phyloP scores from a whole-genome alignment of 805 yeast genomes.

The Starmerella khaoyaiensis region DNA sequence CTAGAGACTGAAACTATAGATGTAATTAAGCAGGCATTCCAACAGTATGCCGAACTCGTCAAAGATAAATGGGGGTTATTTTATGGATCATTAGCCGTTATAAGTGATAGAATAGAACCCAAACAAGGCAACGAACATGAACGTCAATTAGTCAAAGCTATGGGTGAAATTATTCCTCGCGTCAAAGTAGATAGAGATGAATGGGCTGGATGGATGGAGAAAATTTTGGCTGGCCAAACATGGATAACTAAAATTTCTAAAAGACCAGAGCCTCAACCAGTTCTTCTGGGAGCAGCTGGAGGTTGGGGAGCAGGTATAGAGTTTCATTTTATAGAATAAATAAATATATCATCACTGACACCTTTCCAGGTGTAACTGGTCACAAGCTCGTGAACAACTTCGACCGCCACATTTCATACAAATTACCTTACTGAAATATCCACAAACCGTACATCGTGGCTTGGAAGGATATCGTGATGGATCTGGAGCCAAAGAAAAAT shows the following conservation, averaged over 20 bases:
- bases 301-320: constrained; percentile 21
- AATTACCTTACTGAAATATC: constrained; percentile 28
- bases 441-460: constrained; percentile 31
- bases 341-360: constrained; percentile 4
- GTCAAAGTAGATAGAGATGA: constrained; percentile 19
- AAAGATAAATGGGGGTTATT: constrained; percentile 29
- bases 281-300: constrained; percentile 18
- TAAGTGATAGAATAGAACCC: constrained; percentile 25
- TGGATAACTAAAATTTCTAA: constrained; percentile 24
- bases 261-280: constrained; percentile 16
- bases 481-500: constrained; percentile 24
- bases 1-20: constrained; percentile 8
- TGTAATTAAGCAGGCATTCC: constrained; percentile 23
- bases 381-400: constrained; percentile 29
- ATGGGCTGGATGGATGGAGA: constrained; percentile 27
- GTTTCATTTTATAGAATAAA: constrained; percentile 3
- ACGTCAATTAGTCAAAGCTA: constrained; percentile 8
- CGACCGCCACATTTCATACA: constrained; percentile 30
- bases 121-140: constrained; percentile 12
- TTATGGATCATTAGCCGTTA: constrained; percentile 25
- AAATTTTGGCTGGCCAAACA: constrained; percentile 27
- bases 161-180: constrained; percentile 7
- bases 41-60: constrained; percentile 24
- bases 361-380: constrained; percentile 25
- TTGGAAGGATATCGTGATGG: constrained; percentile 30